A percentile compares a stretch with the other conserved stretches of the same genome.
These are phyloP conservation scores for Fraxinus dipetala DNA, from an alignment of 305 asterid species.

Conservation along the genomic window DNA sequence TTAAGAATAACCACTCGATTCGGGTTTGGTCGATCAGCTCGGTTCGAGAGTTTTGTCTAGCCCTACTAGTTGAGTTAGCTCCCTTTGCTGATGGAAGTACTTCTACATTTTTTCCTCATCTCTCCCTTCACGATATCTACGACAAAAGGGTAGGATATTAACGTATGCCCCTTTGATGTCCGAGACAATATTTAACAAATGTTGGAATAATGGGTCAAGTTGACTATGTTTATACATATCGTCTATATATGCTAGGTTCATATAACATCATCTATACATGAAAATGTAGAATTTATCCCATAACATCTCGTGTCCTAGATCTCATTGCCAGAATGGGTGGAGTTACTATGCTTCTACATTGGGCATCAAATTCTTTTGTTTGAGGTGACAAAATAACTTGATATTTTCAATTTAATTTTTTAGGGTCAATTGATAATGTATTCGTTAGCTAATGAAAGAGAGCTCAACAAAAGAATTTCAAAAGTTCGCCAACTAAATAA, in stretches of 20 bases:
- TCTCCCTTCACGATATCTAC: no score
- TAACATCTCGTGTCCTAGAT: background rate
- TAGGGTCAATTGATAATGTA: background rate
- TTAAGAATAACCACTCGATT: no score
- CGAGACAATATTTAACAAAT: background rate
- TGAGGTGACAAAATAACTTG: background rate
- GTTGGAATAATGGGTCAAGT: background rate
- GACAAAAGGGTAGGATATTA: no score
- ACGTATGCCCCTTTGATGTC: background rate
- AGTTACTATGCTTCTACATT: background rate
- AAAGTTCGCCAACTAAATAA: background rate
- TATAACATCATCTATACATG: no score
- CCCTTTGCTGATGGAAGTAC: no score
- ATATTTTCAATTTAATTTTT: no score
- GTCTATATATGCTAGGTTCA: background rate
- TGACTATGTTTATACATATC: background rate
- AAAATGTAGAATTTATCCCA: background rate
- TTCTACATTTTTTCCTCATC: no score
- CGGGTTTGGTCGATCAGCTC: fast-evolving
- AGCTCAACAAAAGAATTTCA: background rate
- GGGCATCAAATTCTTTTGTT: no score
- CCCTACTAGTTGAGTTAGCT: no score
- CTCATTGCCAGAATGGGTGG: background rate
- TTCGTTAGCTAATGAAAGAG: background rate
- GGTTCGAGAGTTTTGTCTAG: no score